Base-by-base conservation (phyloP, 495 filamentous ascomycete genomes). In the Pseudevernia furfuracea region DNA sequence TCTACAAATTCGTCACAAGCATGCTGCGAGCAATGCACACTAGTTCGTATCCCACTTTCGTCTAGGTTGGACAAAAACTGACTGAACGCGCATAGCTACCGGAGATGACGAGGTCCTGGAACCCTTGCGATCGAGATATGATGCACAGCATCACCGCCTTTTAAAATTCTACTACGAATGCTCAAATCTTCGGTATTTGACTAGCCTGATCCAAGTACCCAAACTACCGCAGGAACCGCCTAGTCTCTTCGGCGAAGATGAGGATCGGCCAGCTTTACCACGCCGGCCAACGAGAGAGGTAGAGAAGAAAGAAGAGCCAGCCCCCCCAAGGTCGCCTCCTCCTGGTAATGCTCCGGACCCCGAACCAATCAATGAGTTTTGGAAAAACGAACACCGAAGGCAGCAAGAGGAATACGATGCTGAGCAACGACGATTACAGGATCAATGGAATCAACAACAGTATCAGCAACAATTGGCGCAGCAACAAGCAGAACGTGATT, bases 161-260 rank as follows among this genome's bases (percentile, higher is more conserved):
- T 88, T 96, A 68, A 92, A 94, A 68, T 98, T 96, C 77, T 98
- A 97, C 77, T 97, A 96, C 74, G 94, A 98, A 77, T 98, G 94
- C 77, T 97, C 93, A 8, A 97, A 96, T 74, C 78, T 98, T 63
- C 88, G 93, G 61, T 98, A 98, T 71, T 82, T 98, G 61, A 97
- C 94, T 23, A 95, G 91, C 70, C 80, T 98, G 14, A 97, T 97
- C 72, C 96, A 91, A 11, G 89, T 97, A 21, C 94, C 94, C 3
- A 96, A 97, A 72, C 83, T 98, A 36, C 94, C 94, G 2, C 91
- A 91, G 77, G 92, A 97, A 55, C 90, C 95, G 4, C 94, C 94
- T 2, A 96, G 88, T 67, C 79, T 97, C 39, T 79, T 96, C 4
- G 82, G 87, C 38, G 91, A 96, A 67, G 79, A 81, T 58, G 92